Evolutionary conservation across 1,139 yeast genomes (phyloP).

Genomic region (Blastobotrys buckinghamii): DNA sequence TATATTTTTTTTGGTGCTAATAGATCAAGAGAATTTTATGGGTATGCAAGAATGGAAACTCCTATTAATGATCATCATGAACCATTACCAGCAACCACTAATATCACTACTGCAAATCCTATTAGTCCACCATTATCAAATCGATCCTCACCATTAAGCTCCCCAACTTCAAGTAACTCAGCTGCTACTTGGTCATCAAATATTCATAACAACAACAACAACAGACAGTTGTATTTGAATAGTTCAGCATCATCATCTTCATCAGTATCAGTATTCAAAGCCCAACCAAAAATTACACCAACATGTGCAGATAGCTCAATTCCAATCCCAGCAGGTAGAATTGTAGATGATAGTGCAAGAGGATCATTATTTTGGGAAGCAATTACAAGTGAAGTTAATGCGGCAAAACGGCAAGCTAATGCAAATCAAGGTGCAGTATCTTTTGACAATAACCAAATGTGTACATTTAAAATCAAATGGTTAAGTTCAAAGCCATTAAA

Average conservation of each 20-base stretch:
- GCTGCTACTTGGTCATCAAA: not conserved
- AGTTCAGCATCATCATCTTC: conserved; percentile 3
- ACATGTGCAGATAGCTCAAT: conserved; percentile 22
- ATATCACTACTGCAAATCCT: not conserved
- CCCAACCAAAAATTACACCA: conserved; percentile 18
- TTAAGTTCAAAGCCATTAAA: conserved; percentile 29
- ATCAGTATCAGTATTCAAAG: not conserved
- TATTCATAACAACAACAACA: not conserved
- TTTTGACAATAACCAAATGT: not conserved
- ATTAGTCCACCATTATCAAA: conserved; percentile 2
- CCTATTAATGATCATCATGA: conserved; percentile 9
- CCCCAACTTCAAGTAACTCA: not conserved
- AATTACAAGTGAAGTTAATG: not conserved
- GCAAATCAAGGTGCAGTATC: not conserved
- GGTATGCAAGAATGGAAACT: conserved; percentile 37
- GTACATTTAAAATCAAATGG: conserved; percentile 35
- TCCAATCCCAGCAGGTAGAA: conserved; percentile 35
- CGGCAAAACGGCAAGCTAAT: not conserved
- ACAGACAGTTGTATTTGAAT: not conserved
- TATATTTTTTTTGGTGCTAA: conserved; percentile 39
- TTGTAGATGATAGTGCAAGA: conserved; percentile 36
- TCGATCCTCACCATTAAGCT: not conserved
- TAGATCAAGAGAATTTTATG: conserved; percentile 36
- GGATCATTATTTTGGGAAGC: conserved; percentile 39
- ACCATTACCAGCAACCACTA: not conserved